These are phyloP conservation scores for Neonectria magnoliae DNA, from an alignment of 2,329 filamentous ascomycete species.

Conservation along the genomic window DNA sequence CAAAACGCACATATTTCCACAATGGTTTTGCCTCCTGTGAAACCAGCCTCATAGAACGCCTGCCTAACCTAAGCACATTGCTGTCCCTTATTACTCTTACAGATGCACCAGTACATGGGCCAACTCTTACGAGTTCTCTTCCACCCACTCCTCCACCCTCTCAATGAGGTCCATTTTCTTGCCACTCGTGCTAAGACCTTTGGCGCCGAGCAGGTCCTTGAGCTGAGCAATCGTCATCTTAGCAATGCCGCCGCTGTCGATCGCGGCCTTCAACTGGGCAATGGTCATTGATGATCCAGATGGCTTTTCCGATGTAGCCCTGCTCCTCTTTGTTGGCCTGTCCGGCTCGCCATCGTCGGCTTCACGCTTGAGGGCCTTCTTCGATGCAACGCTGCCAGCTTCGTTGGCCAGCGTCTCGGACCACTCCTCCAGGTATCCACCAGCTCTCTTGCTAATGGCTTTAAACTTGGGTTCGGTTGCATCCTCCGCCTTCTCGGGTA, in stretches of 20 bases:
- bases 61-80: not conserved
- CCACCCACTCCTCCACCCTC: conserved; percentile 66
- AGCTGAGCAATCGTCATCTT: conserved; percentile 66
- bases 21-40: not conserved
- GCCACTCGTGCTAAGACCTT: conserved; percentile 60
- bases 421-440: conserved; percentile 82
- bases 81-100: not conserved
- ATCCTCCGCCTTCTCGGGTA: conserved; percentile 78
- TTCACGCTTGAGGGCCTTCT: conserved; percentile 62
- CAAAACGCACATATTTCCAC: not conserved
- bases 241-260: conserved; percentile 57
- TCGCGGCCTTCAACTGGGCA: conserved; percentile 57
- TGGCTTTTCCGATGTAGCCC: conserved; percentile 46
- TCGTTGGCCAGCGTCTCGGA: conserved; percentile 73
- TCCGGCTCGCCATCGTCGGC: conserved; percentile 56
- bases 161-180: conserved; percentile 66
- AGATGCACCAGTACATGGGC: conserved; percentile 3
- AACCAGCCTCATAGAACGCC: conserved; percentile 5
- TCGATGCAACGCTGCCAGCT: conserved; percentile 48
- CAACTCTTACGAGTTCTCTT: conserved; percentile 51
- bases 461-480: conserved; percentile 85
- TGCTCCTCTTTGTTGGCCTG: conserved; percentile 59
- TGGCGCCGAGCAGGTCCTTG: conserved; percentile 58
- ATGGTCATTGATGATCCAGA: conserved; percentile 52
- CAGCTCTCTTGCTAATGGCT: conserved; percentile 90